These are phyloP conservation scores for Phyllosticta ampelicida DNA, from an alignment of 2,329 filamentous ascomycete genomes.

Conservation along the genomic window DNA sequence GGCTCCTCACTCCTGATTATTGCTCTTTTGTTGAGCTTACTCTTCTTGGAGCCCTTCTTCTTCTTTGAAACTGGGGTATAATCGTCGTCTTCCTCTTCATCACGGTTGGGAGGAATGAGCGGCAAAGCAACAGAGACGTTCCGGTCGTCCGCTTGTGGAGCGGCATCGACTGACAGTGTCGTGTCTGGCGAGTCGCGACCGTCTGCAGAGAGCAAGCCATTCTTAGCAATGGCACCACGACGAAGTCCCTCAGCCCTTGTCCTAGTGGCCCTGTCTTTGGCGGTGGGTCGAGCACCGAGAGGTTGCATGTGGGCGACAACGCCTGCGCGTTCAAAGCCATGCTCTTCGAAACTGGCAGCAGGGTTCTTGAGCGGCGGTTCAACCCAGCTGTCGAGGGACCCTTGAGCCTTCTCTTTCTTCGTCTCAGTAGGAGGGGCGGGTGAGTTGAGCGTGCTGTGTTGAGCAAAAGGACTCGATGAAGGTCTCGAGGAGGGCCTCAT, in stretches of 20 bases:
- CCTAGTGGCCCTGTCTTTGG: conserved; percentile 46
- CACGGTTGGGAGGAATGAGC: conserved; percentile 22
- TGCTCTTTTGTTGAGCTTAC: background rate
- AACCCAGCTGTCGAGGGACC: conserved; percentile 38
- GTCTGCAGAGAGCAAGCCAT: conserved; percentile 30
- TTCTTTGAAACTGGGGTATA: conserved; percentile 30
- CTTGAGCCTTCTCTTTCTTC: conserved; percentile 26
- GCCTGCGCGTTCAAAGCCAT: conserved; percentile 60
- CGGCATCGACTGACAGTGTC: conserved; percentile 29
- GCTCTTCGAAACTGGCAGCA: conserved; percentile 65
- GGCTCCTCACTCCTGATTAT: conserved; percentile 2
- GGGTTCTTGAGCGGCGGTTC: conserved; percentile 46
- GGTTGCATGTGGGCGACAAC: conserved; percentile 78
- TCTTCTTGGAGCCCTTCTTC: conserved; percentile 11
- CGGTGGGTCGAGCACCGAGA: conserved; percentile 59
- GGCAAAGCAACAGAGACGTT: conserved; percentile 23
- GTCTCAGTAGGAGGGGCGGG: conserved; percentile 16
- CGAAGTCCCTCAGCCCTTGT: conserved; percentile 36
- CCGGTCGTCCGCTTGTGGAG: conserved; percentile 15
- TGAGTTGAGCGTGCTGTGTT: conserved; percentile 18
- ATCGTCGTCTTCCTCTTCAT: conserved; percentile 39
- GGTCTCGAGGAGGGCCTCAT: conserved; percentile 23
- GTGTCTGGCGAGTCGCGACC: conserved; percentile 37
- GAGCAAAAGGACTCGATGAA: conserved; percentile 17
- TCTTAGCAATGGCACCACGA: conserved; percentile 32